phyloP scores from a whole-genome alignment of 2,329 filamentous ascomycete genomes.

The Venturia effusa region DNA sequence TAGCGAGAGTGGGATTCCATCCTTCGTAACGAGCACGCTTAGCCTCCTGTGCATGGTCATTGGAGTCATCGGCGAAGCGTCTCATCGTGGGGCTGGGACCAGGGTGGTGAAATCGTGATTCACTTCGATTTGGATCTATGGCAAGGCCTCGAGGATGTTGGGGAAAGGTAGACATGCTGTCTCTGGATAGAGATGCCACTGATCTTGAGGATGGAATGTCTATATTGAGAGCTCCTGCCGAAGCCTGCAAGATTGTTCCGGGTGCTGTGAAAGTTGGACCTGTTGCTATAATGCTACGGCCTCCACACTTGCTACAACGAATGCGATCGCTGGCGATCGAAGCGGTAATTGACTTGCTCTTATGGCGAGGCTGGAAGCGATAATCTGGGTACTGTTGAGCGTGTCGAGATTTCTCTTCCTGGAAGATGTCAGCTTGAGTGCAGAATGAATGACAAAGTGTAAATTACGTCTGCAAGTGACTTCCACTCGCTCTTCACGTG shows the following conservation, averaged over 20 bases:
- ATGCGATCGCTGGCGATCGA: slow-evolving; percentile 29
- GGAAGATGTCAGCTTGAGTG: not conserved
- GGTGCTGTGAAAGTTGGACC: slow-evolving; percentile 39
- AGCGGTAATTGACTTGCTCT: slow-evolving; percentile 29
- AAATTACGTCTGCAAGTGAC: slow-evolving; percentile 62
- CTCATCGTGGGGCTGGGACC: not conserved
- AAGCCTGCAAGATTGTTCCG: not conserved
- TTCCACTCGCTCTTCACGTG: slow-evolving; percentile 81
- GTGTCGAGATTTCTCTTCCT: slow-evolving; percentile 81
- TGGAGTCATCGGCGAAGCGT: not conserved
- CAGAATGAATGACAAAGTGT: not conserved
- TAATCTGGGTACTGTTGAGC: slow-evolving; percentile 87
- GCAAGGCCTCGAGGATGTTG: slow-evolving; percentile 4
- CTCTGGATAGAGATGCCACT: not conserved
- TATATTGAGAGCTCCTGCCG: not conserved
- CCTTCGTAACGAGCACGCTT: slow-evolving; percentile 1
- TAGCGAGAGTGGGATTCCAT: not conserved
- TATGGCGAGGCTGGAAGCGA: slow-evolving; percentile 72
- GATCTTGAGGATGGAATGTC: slow-evolving; percentile 10
- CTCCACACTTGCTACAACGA: slow-evolving; percentile 61
- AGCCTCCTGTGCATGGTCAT: not conserved
- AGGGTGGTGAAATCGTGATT: not conserved
- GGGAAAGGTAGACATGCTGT: slow-evolving; percentile 8
- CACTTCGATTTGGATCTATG: not conserved
- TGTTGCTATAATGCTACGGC: slow-evolving; percentile 53